Conservation (phyloP, 2,329 filamentous ascomycete genomes). For the Coniella vitis region DNA sequence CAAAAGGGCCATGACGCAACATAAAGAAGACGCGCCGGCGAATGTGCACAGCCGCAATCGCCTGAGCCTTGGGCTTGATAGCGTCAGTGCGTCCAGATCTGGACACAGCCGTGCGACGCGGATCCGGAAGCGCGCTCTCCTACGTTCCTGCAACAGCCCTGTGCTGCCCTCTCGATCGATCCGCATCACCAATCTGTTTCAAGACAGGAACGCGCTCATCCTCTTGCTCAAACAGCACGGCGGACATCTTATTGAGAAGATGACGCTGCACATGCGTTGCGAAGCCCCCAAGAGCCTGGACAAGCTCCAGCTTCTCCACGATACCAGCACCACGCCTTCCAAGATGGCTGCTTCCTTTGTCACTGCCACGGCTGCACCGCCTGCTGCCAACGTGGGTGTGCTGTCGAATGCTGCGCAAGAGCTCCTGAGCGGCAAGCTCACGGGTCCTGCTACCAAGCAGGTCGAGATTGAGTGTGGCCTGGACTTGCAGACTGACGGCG, state of each 20-base stretch:
- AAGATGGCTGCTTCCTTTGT: no score
- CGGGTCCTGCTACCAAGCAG: constrained; percentile 4
- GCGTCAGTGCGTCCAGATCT: constrained; percentile 1
- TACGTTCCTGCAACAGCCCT: neutral
- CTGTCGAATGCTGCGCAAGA: constrained; percentile 9
- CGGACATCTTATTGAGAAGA: constrained; percentile 5
- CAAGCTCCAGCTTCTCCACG: neutral
- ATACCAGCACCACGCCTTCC: no score
- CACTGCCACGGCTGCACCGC: no score
- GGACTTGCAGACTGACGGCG: constrained; percentile 1
- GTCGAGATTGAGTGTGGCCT: constrained; percentile 12
- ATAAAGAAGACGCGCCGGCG: constrained; percentile 2
- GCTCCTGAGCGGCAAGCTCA: constrained; percentile 10
- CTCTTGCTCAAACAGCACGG: constrained; percentile 8
- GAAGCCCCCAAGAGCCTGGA: neutral
- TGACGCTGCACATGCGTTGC: constrained; percentile 7
- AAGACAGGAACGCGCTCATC: constrained; percentile 5
- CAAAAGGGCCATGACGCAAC: constrained; percentile 1
- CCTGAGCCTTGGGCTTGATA: constrained; percentile 3
- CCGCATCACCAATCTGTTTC: constrained; percentile 6
- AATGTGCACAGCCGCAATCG: constrained; percentile 3
- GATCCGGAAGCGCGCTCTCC: neutral
- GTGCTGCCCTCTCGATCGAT: neutral
- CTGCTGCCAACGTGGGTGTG: neutral
- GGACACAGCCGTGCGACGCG: neutral